Conservation (phyloP, 2,329 filamentous ascomycete genomes). For the Ophiostoma novo-ulmi region DNA sequence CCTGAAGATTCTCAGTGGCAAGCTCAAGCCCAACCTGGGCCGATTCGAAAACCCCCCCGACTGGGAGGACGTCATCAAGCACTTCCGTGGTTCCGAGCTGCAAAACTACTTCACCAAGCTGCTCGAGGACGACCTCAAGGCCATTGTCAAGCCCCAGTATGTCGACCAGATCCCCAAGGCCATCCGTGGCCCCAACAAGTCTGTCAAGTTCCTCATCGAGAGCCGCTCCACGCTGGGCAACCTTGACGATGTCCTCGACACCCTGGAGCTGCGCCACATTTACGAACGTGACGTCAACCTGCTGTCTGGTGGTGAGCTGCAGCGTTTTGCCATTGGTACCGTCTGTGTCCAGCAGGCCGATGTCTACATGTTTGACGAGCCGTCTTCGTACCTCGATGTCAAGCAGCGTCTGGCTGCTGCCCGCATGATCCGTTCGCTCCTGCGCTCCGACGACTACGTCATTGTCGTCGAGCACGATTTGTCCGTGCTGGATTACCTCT, state of each 20-base stretch:
- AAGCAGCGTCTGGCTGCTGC: slow-evolving; percentile 95
- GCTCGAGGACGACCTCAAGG: slow-evolving; percentile 93
- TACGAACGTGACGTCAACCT: slow-evolving; percentile 84
- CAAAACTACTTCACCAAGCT: slow-evolving; percentile 99
- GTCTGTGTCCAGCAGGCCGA: slow-evolving; percentile 95
- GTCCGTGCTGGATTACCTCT: slow-evolving; percentile 96
- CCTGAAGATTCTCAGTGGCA: slow-evolving; percentile 95
- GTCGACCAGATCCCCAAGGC: slow-evolving; percentile 96
- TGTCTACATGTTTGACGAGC: slow-evolving; percentile 99
- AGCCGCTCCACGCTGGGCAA: slow-evolving; percentile 73
- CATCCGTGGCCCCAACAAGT: slow-evolving; percentile 74
- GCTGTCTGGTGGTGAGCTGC: slow-evolving; percentile 94
- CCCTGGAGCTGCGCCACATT: slow-evolving; percentile 61
- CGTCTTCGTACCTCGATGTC: slow-evolving; percentile 97
- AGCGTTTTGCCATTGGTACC: slow-evolving; percentile 94
- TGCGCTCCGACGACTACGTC: slow-evolving; percentile 86
- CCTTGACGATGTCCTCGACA: slow-evolving; percentile 72
- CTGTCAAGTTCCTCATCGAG: slow-evolving; percentile 73
- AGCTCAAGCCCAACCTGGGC: slow-evolving; percentile 96
- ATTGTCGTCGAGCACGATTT: slow-evolving; percentile 99
- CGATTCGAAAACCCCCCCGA: slow-evolving; percentile 94
- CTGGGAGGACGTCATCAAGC: slow-evolving; percentile 98
- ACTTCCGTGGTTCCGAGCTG: slow-evolving; percentile 95
- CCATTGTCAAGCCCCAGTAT: slow-evolving; percentile 98
- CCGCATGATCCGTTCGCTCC: slow-evolving; percentile 83